Evolutionary conservation across 176 grass and related monocot species (phyloP), one percentile per base, ranked within the genome.

Genomic region (Rhynchospora pubera): DNA sequence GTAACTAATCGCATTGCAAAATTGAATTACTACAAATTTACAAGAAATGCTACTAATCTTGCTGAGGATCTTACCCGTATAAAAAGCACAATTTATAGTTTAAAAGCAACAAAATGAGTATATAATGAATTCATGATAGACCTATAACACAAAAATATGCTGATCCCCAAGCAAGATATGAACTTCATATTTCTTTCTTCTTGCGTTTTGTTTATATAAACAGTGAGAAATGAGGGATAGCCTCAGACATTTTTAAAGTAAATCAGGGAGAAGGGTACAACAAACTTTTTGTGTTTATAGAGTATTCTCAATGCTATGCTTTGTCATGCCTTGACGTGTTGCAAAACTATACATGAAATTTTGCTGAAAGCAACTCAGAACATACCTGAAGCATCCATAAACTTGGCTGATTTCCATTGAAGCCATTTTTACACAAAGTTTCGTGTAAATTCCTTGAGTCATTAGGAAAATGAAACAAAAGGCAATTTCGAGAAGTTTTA

Each of bases 361-460:
- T 55, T 53, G 22, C 47, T 9, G 34, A 77, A 2, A 43, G 39
- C 42, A 47, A 28, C 65, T 16, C 34, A 60, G 39, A 73, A 73
- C 19, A 81, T 80, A 97, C 94, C 94, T 97, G 94, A 48, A 97
- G 78, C 67, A 80, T 73, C 94, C 94, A 97, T 72, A 94, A 85
- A 84, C 94, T 94, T 16, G 87, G 85, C 55, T 58, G 84, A 86
- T 90, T 88, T 26, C 94, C 92, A 52, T 84, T 88, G 63, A 94
- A 94, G 43, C 94, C 94, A 84, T 89, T 94, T 83, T 88, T 91
- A 65, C 73, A 85, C 85, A 92, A 92, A 57, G 55, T 47, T 15
- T 79, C 85, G 4, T 89, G 90, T 85, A 97, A 83, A 89, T 91
- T 84, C 81, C 81, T 61, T 6, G 88, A 91, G 52, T 92, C 94